Base-by-base conservation (phyloP, 495 filamentous ascomycete species). In the Cairneyella variabilis region DNA sequence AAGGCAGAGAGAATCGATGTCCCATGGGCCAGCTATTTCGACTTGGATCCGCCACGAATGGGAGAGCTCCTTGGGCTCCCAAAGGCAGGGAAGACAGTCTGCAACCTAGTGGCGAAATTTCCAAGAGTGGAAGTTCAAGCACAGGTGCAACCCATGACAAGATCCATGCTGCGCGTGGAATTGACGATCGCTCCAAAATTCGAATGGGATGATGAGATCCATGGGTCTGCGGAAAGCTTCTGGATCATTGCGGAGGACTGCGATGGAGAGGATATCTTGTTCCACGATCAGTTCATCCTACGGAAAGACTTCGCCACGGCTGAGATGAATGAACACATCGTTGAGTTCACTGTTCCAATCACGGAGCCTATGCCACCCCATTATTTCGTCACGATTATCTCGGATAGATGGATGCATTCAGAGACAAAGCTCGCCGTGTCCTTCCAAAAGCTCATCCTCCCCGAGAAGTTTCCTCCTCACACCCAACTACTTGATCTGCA, bases 191-290 rank as follows among this genome's bases (percentile, higher is more conserved):
- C 88, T 0, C 95, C 93, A 1, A 95, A 91, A 64, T 99, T 99
- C 63, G 83, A 92, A 43, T 99, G 93, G 93, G 91, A 99, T 60
- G 90, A 91, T 52, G 76, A 83, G 17, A 65, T 97, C 16, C 93
- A 97, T 64, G 93, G 93, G 0, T 70, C 74, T 23, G 86, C 93
- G 0, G 91, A 97, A 68, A 90, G 82, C 56, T 97, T 97, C 66
- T 97, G 93, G 93, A 90, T 99, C 44, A 63, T 99, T 39, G 91
- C 95, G 12, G 93, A 97, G 67, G 93, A 99, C 60, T 96, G 92
- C 54, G 93, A 99, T 64, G 95, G 93, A 16, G 93, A 97, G 61
- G 89, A 97, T 48, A 91, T 99, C 26, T 70, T 99, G 34, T 97
- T 88, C 75, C 90, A 97, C 57, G 93, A 99, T 65, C 88, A 90